A percentile compares a stretch with the other conserved stretches of the same genome.
Conservation (phyloP, 768 basidiomycete genomes). For the Boletus rex-veris region DNA sequence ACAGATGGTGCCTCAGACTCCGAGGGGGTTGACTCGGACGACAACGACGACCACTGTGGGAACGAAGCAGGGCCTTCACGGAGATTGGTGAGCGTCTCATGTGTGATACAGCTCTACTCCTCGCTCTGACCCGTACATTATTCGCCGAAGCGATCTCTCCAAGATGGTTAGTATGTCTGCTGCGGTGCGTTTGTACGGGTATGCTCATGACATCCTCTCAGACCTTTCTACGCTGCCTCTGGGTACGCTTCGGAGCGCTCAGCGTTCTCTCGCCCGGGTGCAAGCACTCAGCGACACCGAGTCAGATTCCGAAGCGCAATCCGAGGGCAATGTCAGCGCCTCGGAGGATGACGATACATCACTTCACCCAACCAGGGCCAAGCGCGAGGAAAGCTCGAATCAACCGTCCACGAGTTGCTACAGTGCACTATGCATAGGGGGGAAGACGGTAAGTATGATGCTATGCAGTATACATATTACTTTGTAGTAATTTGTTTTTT, state of each 20-base stretch:
- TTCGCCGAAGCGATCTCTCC: constrained; percentile 24
- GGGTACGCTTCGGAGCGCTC: constrained; percentile 63
- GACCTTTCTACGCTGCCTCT: constrained; percentile 62
- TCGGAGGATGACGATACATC: constrained; percentile 1
- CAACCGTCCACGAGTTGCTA: constrained; percentile 32
- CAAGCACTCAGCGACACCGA: constrained; percentile 40
- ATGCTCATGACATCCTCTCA: constrained; percentile 24
- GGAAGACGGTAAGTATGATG: too few species aligned
- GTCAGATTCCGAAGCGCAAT: constrained; percentile 29
- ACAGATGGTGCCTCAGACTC: constrained; percentile 9
- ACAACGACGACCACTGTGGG: background rate
- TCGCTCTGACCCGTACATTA: background rate
- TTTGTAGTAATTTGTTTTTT: too few species aligned
- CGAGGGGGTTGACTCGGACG: constrained; percentile 5
- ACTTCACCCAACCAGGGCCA: constrained; percentile 3
- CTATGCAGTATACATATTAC: too few species aligned
- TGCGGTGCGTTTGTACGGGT: background rate
- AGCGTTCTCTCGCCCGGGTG: constrained; percentile 46
- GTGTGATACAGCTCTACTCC: background rate
- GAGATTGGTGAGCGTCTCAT: constrained; percentile 12
- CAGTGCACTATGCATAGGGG: too few species aligned
- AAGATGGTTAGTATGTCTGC: constrained; percentile 20
- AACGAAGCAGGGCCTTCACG: constrained; percentile 9
- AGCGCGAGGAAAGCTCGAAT: constrained; percentile 38
- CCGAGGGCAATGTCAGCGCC: constrained; percentile 8